These are phyloP conservation scores for Tolypocladium paradoxum DNA, from an alignment of 2,329 filamentous ascomycete genomes.

Conservation along the genomic window DNA sequence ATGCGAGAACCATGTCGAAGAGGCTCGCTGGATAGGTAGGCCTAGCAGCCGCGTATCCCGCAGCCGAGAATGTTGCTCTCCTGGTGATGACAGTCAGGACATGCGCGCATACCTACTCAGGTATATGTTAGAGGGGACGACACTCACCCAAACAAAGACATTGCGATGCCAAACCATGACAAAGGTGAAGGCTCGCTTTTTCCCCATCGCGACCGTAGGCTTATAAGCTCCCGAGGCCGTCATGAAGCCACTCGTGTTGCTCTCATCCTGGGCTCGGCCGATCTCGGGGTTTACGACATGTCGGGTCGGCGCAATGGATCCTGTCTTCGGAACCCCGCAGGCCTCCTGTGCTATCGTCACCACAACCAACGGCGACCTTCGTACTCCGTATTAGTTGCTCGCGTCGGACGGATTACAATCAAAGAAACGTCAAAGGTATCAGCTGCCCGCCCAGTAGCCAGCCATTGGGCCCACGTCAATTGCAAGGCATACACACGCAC, in stretches of 20 bases:
- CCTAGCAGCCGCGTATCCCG: conserved; percentile 48
- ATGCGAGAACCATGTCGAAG: conserved; percentile 41
- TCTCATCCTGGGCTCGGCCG: conserved; percentile 1
- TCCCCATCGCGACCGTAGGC: neutral
- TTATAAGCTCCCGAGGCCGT: neutral
- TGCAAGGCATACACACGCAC: neutral
- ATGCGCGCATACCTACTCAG: neutral
- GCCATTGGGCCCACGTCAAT: neutral
- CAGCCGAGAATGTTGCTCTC: conserved; percentile 43
- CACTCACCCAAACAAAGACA: conserved; percentile 39
- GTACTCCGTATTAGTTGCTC: neutral
- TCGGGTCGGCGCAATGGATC: neutral
- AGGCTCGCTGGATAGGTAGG: conserved; percentile 46
- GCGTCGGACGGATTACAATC: neutral
- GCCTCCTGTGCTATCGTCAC: neutral
- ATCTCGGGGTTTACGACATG: conserved; percentile 3
- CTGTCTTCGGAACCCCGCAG: neutral
- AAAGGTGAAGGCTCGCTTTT: neutral
- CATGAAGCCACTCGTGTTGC: neutral
- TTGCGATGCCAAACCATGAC: conserved; percentile 8
- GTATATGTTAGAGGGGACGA: neutral
- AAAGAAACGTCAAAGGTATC: neutral
- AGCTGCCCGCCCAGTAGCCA: neutral
- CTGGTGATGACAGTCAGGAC: conserved; percentile 19
- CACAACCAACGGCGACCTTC: neutral